A percentile compares a stretch with the other conserved stretches of the same genome.
These are phyloP conservation scores for Corinectria fuckeliana DNA, from an alignment of 2,329 filamentous ascomycete genomes.

Conservation along the genomic window DNA sequence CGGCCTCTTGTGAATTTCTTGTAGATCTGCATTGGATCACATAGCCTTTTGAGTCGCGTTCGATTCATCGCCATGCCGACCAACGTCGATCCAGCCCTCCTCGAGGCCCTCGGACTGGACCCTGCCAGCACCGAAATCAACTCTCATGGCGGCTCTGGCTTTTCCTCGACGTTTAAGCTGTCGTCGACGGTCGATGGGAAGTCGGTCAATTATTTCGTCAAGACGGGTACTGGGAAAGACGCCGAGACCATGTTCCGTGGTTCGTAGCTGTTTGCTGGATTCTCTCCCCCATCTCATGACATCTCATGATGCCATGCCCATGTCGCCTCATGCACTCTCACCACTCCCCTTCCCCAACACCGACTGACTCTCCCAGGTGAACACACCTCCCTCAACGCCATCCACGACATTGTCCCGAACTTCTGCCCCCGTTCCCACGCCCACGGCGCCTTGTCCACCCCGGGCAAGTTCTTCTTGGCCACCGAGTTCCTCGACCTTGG, in stretches of 20 bases:
- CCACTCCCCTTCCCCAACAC: not conserved
- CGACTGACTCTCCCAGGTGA: slow-evolving; percentile 63
- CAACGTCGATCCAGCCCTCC: slow-evolving; percentile 67
- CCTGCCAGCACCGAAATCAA: slow-evolving; percentile 60
- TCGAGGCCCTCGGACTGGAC: slow-evolving; percentile 66
- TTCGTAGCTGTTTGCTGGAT: slow-evolving; percentile 42
- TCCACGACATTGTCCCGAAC: slow-evolving; percentile 72
- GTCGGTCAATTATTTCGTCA: slow-evolving; percentile 71
- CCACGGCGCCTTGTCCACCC: slow-evolving; percentile 65
- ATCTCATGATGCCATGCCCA: slow-evolving; percentile 9
- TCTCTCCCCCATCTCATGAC: not conserved
- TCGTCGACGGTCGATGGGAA: slow-evolving; percentile 54
- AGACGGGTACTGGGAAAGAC: slow-evolving; percentile 66
- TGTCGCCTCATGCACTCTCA: slow-evolving; percentile 7
- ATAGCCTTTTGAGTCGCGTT: slow-evolving; percentile 5
- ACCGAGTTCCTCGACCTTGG: slow-evolving; percentile 82
- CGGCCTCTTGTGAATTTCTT: not conserved
- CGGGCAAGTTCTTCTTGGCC: slow-evolving; percentile 62
- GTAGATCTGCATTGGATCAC: not conserved
- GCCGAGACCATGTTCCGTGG: slow-evolving; percentile 75
- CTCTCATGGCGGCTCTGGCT: slow-evolving; percentile 70
- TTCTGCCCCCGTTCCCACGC: slow-evolving; percentile 80
- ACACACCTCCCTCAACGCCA: slow-evolving; percentile 82
- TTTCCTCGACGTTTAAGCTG: slow-evolving; percentile 70
- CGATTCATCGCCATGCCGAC: slow-evolving; percentile 46